phyloP scores from a whole-genome alignment of 2,329 filamentous ascomycete genomes.

The Colletotrichum tropicicola region DNA sequence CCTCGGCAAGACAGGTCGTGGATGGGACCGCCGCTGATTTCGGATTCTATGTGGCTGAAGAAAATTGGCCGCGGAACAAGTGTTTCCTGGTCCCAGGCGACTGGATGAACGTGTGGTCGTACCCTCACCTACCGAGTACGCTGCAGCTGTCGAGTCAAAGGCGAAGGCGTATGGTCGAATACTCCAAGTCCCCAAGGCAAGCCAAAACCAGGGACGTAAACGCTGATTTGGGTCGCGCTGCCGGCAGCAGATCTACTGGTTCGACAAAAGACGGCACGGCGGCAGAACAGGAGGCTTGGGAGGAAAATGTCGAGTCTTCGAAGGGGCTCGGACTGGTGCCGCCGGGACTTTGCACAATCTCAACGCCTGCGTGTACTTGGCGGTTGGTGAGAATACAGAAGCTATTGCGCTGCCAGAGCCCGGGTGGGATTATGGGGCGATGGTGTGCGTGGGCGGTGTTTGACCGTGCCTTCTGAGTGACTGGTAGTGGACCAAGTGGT shows the following conservation, averaged over 20 bases:
- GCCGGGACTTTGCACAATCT: not conserved
- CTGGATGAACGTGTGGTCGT: not conserved
- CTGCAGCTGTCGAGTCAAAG: not conserved
- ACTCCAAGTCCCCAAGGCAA: not conserved
- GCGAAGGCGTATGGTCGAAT: not conserved
- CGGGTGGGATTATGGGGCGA: not conserved
- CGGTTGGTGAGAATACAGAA: constrained; percentile 1
- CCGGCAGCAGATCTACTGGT: not conserved
- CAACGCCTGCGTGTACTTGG: constrained; percentile 28
- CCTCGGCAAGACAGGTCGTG: not conserved
- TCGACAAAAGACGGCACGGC: not conserved
- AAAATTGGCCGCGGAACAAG: not conserved
- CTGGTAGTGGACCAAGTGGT: not conserved
- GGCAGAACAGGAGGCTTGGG: not conserved
- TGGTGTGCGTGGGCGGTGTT: not conserved
- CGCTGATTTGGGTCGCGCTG: not conserved
- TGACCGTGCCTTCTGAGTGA: not conserved
- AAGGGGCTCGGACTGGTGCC: too few relatives aligned
- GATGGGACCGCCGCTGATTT: not conserved
- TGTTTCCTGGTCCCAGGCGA: not conserved
- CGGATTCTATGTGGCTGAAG: not conserved
- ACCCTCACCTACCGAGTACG: not conserved
- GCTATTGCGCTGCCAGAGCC: not conserved
- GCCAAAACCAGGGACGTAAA: not conserved
- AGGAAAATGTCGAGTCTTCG: too few relatives aligned